Evolutionary conservation across 2,329 filamentous ascomycete species (phyloP).

Genomic region (Aspergillus piperis): DNA sequence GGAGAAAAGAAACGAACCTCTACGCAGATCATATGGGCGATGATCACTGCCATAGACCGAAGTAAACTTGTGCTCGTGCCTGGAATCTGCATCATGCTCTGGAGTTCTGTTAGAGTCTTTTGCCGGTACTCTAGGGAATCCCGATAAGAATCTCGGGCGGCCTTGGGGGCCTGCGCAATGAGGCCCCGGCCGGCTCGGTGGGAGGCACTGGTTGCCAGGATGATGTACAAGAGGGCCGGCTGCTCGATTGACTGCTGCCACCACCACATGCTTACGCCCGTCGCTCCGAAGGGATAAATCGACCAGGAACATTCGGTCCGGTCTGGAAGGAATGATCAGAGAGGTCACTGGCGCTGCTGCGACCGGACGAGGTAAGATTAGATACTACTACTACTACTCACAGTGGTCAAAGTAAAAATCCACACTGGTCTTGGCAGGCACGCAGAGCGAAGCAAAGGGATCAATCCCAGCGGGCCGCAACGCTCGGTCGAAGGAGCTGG

Average conservation of each 20-base stretch:
- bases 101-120: not conserved
- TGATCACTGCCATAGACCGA: not conserved
- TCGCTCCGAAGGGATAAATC: not conserved
- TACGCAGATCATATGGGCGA: not conserved
- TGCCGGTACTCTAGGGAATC: not conserved
- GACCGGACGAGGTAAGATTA: not conserved
- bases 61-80: not conserved
- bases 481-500: not conserved
- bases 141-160: not conserved
- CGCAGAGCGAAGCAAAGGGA: not conserved
- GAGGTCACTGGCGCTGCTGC: not conserved
- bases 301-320: not conserved
- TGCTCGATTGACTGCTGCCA: not conserved
- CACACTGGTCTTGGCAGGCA: not conserved
- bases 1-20: not conserved
- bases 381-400: not conserved
- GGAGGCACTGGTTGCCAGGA: slow-evolving; percentile 1
- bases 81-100: not conserved
- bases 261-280: not conserved
- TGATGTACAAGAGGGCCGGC: not conserved
- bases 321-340: not conserved
- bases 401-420: not conserved
- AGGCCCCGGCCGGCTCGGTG: not conserved
- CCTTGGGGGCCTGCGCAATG: not conserved
- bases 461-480: not conserved